A percentile compares a stretch with the other conserved stretches of the same genome.
Conservation (phyloP, 352 stramenopile genomes). For the Peronosclerospora sorghi region DNA sequence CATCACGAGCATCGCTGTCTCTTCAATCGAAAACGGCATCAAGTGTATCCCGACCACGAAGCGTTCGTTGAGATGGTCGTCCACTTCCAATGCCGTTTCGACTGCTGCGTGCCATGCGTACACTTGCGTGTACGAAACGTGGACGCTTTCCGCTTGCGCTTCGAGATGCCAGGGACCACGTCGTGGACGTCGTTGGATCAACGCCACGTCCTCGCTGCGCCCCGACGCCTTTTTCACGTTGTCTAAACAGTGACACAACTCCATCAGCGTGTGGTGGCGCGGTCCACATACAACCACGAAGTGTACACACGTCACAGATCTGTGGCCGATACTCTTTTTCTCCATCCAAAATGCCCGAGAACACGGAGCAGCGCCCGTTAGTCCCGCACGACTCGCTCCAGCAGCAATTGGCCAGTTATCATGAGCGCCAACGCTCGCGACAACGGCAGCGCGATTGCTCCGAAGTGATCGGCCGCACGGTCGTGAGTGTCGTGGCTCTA, state of each 20-base stretch:
- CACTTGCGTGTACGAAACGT: conserved; percentile 11
- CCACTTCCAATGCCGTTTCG: neutral
- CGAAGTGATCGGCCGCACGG: conserved; percentile 25
- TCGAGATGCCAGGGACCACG: neutral
- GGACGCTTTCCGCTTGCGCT: neutral
- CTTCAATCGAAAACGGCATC: conserved; percentile 32
- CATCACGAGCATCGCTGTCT: conserved; percentile 31
- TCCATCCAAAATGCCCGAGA: conserved; percentile 3
- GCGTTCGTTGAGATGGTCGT: neutral
- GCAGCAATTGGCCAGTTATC: conserved; percentile 23
- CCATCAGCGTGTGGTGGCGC: conserved; percentile 1
- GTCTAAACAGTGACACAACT: conserved; percentile 8
- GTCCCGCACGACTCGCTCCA: conserved; percentile 17
- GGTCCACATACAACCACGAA: conserved; percentile 8
- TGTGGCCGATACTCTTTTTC: too few species aligned
- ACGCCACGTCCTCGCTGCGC: conserved; percentile 6
- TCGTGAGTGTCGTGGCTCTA: conserved; percentile 22
- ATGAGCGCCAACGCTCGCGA: conserved; percentile 13
- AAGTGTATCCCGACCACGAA: conserved; percentile 32
- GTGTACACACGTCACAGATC: conserved; percentile 15
- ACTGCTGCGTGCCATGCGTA: conserved; percentile 13
- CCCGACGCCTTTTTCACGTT: neutral
- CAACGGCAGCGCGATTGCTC: conserved; percentile 13
- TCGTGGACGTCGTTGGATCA: conserved; percentile 2
- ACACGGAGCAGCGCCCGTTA: conserved; percentile 23